Evolutionary conservation across 345 rosid species (phyloP).

Genomic region (Theobroma cacao): DNA sequence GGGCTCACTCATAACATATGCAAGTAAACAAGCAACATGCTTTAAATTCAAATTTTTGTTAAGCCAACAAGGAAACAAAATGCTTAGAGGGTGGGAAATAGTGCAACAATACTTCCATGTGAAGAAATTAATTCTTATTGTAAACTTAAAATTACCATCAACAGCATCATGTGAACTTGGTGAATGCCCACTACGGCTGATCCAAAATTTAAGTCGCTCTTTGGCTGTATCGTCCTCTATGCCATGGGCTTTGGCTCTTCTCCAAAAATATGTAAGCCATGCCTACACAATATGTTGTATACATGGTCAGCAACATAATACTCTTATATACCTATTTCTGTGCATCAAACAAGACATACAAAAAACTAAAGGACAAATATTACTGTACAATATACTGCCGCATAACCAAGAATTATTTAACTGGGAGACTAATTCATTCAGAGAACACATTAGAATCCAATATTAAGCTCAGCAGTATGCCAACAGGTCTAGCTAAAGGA

Average conservation of each 20-base stretch:
- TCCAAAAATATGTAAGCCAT: conserved; percentile 98
- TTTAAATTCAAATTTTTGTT: not conserved
- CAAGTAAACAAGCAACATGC: not conserved
- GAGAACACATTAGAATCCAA: not conserved
- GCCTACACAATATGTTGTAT: conserved; percentile 45
- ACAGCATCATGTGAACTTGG: conserved; percentile 88
- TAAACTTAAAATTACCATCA: conserved; percentile 52
- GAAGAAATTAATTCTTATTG: not conserved
- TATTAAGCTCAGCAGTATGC: not conserved
- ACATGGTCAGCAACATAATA: not conserved
- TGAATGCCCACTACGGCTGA: conserved; percentile 68
- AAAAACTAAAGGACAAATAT: not conserved
- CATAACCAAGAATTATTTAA: not conserved
- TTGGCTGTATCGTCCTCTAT: conserved; percentile 76
- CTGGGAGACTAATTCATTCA: not conserved
- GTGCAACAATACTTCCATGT: not conserved
- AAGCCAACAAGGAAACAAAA: not conserved
- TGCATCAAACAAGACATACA: not conserved
- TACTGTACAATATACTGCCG: not conserved
- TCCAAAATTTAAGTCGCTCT: conserved; percentile 84
- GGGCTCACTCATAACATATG: not conserved
- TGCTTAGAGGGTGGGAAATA: not conserved
- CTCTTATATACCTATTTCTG: not conserved
- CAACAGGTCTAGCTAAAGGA: not conserved
- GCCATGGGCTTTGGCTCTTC: conserved; percentile 79